Conservation (phyloP, 345 rosid genomes). For the rapeseed (Brassica napus) region DNA sequence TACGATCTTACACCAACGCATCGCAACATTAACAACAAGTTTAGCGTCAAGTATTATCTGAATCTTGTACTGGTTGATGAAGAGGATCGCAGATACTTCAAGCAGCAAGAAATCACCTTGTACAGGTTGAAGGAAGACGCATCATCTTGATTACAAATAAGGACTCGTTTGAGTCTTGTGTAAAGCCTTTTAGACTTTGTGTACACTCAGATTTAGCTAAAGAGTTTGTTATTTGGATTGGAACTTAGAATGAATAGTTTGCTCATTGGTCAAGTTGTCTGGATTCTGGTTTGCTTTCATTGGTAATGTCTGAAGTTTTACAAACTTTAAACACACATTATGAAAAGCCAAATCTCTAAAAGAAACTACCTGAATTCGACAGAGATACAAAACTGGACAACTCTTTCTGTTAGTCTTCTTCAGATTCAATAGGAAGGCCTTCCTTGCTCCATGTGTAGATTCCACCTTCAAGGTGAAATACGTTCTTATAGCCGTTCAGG, state of each 20-base stretch:
- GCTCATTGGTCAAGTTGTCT: not conserved
- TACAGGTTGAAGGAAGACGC: slow-evolving; percentile 72
- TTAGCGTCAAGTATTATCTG: slow-evolving; percentile 95
- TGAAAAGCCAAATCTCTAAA: slow-evolving; percentile 27
- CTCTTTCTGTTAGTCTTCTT: slow-evolving; percentile 39
- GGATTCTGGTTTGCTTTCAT: slow-evolving; percentile 9
- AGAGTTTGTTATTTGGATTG: not conserved
- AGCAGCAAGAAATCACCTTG: slow-evolving; percentile 92
- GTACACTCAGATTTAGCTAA: slow-evolving; percentile 19
- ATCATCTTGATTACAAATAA: slow-evolving; percentile 26
- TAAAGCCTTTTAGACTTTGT: slow-evolving; percentile 35
- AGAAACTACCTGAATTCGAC: slow-evolving; percentile 23
- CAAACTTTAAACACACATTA: slow-evolving; percentile 15
- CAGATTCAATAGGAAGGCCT: slow-evolving; percentile 66
- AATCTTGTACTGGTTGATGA: slow-evolving; percentile 96
- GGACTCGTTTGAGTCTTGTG: slow-evolving; percentile 27
- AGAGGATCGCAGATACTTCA: slow-evolving; percentile 96
- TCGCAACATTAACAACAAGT: slow-evolving; percentile 95
- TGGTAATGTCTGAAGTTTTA: slow-evolving; percentile 19
- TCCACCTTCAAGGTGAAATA: slow-evolving; percentile 93
- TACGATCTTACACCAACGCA: slow-evolving; percentile 97
- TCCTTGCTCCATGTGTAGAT: slow-evolving; percentile 82
- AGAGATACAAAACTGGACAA: slow-evolving; percentile 38
- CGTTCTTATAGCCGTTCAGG: slow-evolving; percentile 79
- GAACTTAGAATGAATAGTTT: slow-evolving; percentile 13